Percentiles rank a stretch among this genome's conserved stretches.
These are phyloP conservation scores for Rutidosis leptorrhynchoides DNA, from an alignment of 129 eudicot genomes.

Conservation along the genomic window DNA sequence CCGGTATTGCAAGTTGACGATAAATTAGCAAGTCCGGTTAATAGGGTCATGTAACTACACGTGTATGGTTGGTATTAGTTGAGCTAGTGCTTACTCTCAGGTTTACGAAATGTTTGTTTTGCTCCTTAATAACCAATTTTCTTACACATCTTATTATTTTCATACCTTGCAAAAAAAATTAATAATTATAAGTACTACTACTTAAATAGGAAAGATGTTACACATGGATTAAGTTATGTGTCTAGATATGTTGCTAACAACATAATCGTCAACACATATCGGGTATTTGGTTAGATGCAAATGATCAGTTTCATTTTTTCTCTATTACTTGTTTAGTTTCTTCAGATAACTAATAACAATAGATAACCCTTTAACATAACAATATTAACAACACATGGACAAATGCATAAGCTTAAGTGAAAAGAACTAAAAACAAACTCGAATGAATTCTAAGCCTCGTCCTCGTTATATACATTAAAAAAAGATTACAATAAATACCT, in stretches of 20 bases:
- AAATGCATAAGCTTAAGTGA: neutral
- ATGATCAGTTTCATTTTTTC: neutral
- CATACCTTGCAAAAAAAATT: no score
- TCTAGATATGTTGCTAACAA: no score
- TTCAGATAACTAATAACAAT: neutral
- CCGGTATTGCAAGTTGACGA: conserved; percentile 39
- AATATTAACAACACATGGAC: neutral
- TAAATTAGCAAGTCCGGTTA: conserved; percentile 22
- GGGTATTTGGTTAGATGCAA: no score
- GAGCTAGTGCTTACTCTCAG: conserved; percentile 1
- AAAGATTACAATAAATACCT: conserved; percentile 39
- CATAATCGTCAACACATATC: no score
- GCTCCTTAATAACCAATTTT: neutral
- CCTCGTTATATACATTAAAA: conserved; percentile 40
- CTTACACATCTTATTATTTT: neutral
- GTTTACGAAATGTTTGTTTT: neutral
- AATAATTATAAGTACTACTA: no score
- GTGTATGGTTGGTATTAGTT: conserved; percentile 23
- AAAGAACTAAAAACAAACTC: neutral
- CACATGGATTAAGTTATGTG: no score
- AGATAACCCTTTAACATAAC: neutral
- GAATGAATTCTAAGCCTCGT: conserved; percentile 19
- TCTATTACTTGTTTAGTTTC: neutral
- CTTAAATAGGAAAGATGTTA: no score
- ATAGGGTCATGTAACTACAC: conserved; percentile 20